Conservation (phyloP, 441 rosid species). For the Raphanus hybrid region DNA sequence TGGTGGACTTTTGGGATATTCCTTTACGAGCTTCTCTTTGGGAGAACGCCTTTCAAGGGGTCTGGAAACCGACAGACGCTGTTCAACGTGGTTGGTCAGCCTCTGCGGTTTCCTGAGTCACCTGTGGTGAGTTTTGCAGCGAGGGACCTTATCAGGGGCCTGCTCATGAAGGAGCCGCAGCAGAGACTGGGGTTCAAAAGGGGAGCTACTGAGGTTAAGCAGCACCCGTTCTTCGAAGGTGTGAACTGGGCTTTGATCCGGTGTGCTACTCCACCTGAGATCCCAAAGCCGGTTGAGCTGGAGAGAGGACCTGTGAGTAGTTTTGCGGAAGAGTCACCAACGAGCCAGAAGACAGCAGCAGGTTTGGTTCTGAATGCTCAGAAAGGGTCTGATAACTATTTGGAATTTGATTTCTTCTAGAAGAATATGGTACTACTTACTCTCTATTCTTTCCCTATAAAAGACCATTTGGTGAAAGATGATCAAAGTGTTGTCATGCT, state of each 20-base stretch:
- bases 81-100: constrained; percentile 96
- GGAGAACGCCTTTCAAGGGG: constrained; percentile 95
- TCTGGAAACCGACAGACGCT: constrained; percentile 89
- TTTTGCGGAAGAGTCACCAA: constrained; percentile 47
- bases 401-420: constrained; percentile 99
- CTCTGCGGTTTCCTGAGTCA: constrained; percentile 84
- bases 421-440: constrained; percentile 22
- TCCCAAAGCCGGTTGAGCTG: constrained; percentile 78
- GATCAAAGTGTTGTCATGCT: constrained; percentile 42
- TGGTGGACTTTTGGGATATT: constrained; percentile 98
- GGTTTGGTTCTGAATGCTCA: constrained; percentile 44
- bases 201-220: constrained; percentile 96
- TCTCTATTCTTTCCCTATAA: constrained; percentile 24
- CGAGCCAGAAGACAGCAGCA: constrained; percentile 56
- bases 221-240: constrained; percentile 94
- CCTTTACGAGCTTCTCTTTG: constrained; percentile 81
- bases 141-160: constrained; percentile 81
- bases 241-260: constrained; percentile 97
- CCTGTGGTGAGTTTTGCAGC: constrained; percentile 89
- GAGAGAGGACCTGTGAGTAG: constrained; percentile 58
- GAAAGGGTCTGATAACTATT: constrained; percentile 85
- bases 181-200: constrained; percentile 82
- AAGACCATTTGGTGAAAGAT: constrained; percentile 35
- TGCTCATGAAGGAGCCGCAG: constrained; percentile 90
- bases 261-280: constrained; percentile 91